Evolutionary conservation across 1,284 basidiomycete genomes (phyloP), one percentile per base, ranked within the genome.

Genomic region (Leccinum griseonigrum): DNA sequence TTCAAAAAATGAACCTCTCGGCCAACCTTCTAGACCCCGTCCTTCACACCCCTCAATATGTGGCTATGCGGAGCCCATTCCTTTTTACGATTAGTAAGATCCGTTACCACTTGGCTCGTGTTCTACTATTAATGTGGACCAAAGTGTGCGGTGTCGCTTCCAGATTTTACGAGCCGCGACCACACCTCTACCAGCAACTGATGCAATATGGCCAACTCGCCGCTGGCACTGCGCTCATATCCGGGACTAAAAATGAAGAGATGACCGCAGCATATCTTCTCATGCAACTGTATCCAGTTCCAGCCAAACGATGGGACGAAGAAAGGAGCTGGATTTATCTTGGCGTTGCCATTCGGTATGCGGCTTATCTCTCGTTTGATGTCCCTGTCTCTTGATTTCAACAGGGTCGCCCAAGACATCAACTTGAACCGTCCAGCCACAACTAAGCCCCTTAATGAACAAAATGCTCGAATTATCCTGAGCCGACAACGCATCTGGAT

Each of bases 401-500:
- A 28, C 62, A 89, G 90, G 70, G 84, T 91, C 63, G 93, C 93
- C 1, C 89, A 85, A 29, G 93, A 94, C 71, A 81, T 95, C 55
- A 94, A 94, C 67, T 80, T 95, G 54, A 90, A 95, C 67, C 81
- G 90, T 52, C 90, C 91, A 3, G 82, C 81, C 64, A 87, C 87
- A 0, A 83, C 85, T 7, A 86, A 86, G 64, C 85, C 86, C 6
- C 74, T 81, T 16, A 88, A 88, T 68, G 90, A 92, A 70, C 79
- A 79, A 60, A 87, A 92, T 63, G 90, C 90, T 26, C 85, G 93
- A 56, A 90, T 94, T 73, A 84, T 92, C 76, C 82, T 94, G 56
- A 95, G 94, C 70, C 85, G 93, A n/a, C 91, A 91, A 40, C 85
- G 92, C 18, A 85, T 91, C 1, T 95, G 93, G 93, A 78, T 94